Evolutionary conservation across 352 stramenopile genomes (phyloP).

Genomic region (Phytophthora sp.): DNA sequence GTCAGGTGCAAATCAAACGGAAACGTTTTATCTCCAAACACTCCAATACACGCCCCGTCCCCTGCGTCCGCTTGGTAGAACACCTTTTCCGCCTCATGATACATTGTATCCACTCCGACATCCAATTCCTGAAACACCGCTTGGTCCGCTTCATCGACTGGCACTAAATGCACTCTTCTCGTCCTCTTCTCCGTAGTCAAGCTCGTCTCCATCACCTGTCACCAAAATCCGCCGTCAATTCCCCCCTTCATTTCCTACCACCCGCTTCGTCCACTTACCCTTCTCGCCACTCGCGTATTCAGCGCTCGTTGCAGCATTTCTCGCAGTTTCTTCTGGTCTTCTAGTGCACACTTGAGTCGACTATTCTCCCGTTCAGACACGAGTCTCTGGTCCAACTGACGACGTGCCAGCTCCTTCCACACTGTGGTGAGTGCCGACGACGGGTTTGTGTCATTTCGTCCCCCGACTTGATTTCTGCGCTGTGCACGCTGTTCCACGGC

Average conservation of each 20-base stretch:
- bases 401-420: slow-evolving; percentile 35
- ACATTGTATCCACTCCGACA: slow-evolving; percentile 39
- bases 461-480: neutral
- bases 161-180: slow-evolving; percentile 29
- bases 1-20: slow-evolving; percentile 48
- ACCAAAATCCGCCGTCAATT: neutral
- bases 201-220: slow-evolving; percentile 37
- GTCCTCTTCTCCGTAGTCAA: slow-evolving; percentile 29
- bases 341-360: slow-evolving; percentile 30
- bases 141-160: slow-evolving; percentile 29
- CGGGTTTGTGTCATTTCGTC: neutral
- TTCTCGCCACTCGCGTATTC: slow-evolving; percentile 36
- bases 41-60: slow-evolving; percentile 24
- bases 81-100: slow-evolving; percentile 40
- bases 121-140: slow-evolving; percentile 44
- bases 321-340: slow-evolving; percentile 37
- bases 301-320: slow-evolving; percentile 39
- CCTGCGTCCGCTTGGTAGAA: slow-evolving; percentile 35
- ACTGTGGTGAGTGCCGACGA: slow-evolving; percentile 18
- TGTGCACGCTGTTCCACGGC: slow-evolving; percentile 8
- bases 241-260: neutral
- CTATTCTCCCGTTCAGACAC: slow-evolving; percentile 37
- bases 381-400: slow-evolving; percentile 42
- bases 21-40: slow-evolving; percentile 53
- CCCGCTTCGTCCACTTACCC: slow-evolving; percentile 8